These are phyloP conservation scores for Quercus bicolor DNA, from an alignment of 306 rosid genomes.

Conservation along the genomic window DNA sequence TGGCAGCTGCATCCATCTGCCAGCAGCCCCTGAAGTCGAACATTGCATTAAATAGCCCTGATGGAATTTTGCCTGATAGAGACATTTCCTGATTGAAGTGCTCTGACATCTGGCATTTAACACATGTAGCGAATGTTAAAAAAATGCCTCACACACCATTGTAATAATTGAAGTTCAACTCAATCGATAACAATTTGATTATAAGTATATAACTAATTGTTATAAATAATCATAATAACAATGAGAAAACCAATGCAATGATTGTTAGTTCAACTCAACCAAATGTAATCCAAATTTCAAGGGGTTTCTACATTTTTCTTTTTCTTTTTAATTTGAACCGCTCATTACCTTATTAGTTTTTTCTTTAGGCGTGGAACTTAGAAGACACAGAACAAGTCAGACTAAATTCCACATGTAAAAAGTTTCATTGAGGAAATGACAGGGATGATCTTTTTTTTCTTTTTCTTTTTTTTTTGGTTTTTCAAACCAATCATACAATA, in stretches of 20 bases:
- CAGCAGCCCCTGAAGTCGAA: conserved; percentile 66
- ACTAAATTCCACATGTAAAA: too few species aligned
- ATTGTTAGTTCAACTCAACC: neutral
- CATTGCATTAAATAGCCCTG: conserved; percentile 69
- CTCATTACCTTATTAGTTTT: too few species aligned
- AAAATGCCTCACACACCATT: neutral
- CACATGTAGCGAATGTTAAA: neutral
- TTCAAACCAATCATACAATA: too few species aligned
- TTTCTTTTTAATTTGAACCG: too few species aligned
- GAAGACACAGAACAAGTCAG: too few species aligned
- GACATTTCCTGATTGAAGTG: conserved; percentile 58
- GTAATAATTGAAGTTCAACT: neutral
- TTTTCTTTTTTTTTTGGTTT: too few species aligned
- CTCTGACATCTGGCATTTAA: conserved; percentile 74
- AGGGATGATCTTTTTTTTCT: too few species aligned
- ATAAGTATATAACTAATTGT: too few species aligned
- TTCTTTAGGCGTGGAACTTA: too few species aligned
- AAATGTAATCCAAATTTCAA: too few species aligned
- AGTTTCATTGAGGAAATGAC: too few species aligned
- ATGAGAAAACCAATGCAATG: neutral
- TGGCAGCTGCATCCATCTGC: conserved; percentile 68
- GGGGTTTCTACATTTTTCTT: too few species aligned
- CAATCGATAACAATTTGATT: neutral
- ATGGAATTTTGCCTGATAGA: conserved; percentile 76
- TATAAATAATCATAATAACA: neutral